Evolutionary conservation across 116 monocot species (phyloP).

Genomic region (Phalaenopsis hybrid): DNA sequence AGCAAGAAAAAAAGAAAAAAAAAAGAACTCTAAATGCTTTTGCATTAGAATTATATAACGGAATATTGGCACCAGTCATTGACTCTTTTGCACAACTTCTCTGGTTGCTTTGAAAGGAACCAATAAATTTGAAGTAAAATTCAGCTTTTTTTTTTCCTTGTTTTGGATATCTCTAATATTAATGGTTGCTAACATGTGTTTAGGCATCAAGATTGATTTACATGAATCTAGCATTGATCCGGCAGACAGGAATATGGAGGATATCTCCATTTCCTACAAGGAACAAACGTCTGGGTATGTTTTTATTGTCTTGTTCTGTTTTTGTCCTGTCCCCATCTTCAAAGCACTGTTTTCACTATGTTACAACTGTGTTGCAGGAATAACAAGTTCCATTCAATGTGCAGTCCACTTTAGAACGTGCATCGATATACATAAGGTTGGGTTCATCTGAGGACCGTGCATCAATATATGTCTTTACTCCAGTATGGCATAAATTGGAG

Average conservation of each 20-base stretch:
- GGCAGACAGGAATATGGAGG: background rate
- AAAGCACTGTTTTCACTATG: background rate
- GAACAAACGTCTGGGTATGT: background rate
- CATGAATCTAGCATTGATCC: background rate
- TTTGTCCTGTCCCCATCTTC: background rate
- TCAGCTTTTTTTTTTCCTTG: too few species aligned
- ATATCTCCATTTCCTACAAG: background rate
- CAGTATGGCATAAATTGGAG: too few species aligned
- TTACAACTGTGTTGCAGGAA: conserved; percentile 3
- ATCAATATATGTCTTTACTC: background rate
- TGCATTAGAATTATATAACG: too few species aligned
- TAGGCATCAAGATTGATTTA: background rate
- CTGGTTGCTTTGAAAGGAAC: too few species aligned
- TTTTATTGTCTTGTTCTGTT: background rate
- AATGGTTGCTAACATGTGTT: background rate
- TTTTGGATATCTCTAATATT: background rate
- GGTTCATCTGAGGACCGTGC: background rate
- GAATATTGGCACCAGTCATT: too few species aligned
- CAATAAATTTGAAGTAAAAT: too few species aligned
- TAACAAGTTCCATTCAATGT: conserved; percentile 4
- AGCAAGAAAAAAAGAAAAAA: too few species aligned
- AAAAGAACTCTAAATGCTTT: too few species aligned
- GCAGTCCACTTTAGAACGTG: conserved; percentile 12
- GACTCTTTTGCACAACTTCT: too few species aligned
- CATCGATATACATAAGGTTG: conserved; percentile 26